phyloP scores from a whole-genome alignment of 768 basidiomycete species.

The Austroboletus eburneus region DNA sequence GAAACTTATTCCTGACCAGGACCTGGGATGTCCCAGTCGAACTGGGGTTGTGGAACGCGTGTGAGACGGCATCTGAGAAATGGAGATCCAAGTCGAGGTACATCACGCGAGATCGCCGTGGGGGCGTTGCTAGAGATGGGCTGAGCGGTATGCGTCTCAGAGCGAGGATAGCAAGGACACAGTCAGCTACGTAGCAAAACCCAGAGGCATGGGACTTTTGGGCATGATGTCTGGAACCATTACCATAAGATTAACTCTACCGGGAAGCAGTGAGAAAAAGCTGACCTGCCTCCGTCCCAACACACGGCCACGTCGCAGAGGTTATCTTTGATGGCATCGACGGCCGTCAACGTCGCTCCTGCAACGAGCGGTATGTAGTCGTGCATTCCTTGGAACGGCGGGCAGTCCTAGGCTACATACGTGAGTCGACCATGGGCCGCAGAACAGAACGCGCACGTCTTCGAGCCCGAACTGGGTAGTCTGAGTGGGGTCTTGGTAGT shows the following conservation, averaged over 20 bases:
- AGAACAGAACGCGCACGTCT: conserved; percentile 38
- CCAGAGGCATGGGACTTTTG: conserved; percentile 75
- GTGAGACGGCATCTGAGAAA: conserved; percentile 83
- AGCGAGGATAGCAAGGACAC: conserved; percentile 73
- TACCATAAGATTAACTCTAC: background rate
- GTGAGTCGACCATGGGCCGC: background rate
- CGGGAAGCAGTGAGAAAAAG: background rate
- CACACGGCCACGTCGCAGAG: conserved; percentile 63
- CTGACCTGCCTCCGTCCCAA: conserved; percentile 88
- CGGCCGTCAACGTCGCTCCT: conserved; percentile 76
- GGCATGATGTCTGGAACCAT: conserved; percentile 67
- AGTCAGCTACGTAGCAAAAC: conserved; percentile 94
- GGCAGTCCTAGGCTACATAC: conserved; percentile 63
- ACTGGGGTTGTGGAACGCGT: conserved; percentile 56
- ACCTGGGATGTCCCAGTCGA: conserved; percentile 40
- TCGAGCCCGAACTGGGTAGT: conserved; percentile 52
- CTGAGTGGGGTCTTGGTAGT: conserved; percentile 20
- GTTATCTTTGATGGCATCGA: conserved; percentile 48
- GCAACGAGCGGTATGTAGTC: conserved; percentile 70
- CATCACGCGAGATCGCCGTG: conserved; percentile 60
- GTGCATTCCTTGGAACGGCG: conserved; percentile 63
- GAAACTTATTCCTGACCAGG: conserved; percentile 35
- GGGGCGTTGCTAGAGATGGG: conserved; percentile 9
- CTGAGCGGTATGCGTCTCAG: conserved; percentile 44
- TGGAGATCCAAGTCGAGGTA: conserved; percentile 94